phyloP scores from a whole-genome alignment of 2,329 filamentous ascomycete genomes.

The Stylonectria norvegica region DNA sequence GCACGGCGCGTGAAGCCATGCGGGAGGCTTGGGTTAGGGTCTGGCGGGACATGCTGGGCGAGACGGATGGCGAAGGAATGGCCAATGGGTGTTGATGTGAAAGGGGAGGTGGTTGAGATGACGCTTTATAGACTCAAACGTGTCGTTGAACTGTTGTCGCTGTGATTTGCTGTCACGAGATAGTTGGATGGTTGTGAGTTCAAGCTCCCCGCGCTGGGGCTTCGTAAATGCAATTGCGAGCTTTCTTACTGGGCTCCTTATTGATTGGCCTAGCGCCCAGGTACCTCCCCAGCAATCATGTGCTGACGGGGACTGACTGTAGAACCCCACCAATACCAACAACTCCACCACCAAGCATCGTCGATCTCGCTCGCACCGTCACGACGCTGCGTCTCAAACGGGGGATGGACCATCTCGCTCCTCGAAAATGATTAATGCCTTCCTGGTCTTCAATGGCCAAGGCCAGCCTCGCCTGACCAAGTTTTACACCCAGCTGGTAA shows the following conservation, averaged over 20 bases:
- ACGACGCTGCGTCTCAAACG: slow-evolving; percentile 2
- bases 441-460: slow-evolving; percentile 97
- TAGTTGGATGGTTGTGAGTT: slow-evolving; percentile 2
- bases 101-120: too few relatives aligned
- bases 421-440: slow-evolving; percentile 87
- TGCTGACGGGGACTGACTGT: background rate
- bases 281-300: slow-evolving; percentile 4
- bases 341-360: background rate
- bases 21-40: slow-evolving; percentile 38
- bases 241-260: background rate
- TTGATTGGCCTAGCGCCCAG: slow-evolving; percentile 1
- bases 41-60: slow-evolving; percentile 30
- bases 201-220: slow-evolving; percentile 11
- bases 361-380: background rate
- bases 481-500: slow-evolving; percentile 94
- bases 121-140: too few relatives aligned
- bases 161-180: background rate
- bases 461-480: slow-evolving; percentile 95
- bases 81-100: background rate
- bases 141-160: too few relatives aligned
- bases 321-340: background rate
- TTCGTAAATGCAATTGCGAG: slow-evolving; percentile 6
- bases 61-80: background rate
- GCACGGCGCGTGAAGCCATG: slow-evolving; percentile 34
- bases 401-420: slow-evolving; percentile 18